Evolutionary conservation across 306 rosid species (phyloP).

Genomic region (Prinsepia uniflora): DNA sequence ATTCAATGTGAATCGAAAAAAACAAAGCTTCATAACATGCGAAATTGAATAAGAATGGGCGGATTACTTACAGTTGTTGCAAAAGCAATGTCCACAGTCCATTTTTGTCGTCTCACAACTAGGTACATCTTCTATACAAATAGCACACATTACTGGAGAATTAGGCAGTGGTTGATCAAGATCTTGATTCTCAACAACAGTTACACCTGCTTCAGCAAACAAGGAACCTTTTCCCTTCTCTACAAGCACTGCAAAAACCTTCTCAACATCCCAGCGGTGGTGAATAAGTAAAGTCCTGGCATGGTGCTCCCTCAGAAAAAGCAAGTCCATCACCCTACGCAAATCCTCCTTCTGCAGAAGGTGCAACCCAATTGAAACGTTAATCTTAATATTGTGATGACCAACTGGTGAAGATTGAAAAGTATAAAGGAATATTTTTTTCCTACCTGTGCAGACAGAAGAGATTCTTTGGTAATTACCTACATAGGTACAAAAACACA

Average conservation of each 20-base stretch:
- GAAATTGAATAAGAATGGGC: not conserved
- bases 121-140: conserved; percentile 77
- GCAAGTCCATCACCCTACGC: conserved; percentile 75
- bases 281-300: conserved; percentile 84
- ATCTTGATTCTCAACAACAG: conserved; percentile 41
- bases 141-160: conserved; percentile 50
- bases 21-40: not conserved
- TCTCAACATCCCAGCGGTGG: conserved; percentile 87
- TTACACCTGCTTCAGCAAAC: conserved; percentile 76
- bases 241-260: conserved; percentile 58
- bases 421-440: not conserved
- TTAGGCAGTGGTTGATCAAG: conserved; percentile 24
- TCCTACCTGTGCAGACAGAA: conserved; percentile 75
- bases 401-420: not conserved
- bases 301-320: conserved; percentile 69
- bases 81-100: conserved; percentile 95
- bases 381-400: conserved; percentile 1
- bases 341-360: conserved; percentile 70
- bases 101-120: conserved; percentile 58
- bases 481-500: conserved; percentile 25
- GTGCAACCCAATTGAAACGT: conserved; percentile 19
- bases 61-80: conserved; percentile 70
- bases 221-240: conserved; percentile 55
- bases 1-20: not conserved
- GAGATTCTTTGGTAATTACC: conserved; percentile 80